Evolutionary conservation across 805 yeast species (phyloP).

Genomic region (Pichia occidentalis): DNA sequence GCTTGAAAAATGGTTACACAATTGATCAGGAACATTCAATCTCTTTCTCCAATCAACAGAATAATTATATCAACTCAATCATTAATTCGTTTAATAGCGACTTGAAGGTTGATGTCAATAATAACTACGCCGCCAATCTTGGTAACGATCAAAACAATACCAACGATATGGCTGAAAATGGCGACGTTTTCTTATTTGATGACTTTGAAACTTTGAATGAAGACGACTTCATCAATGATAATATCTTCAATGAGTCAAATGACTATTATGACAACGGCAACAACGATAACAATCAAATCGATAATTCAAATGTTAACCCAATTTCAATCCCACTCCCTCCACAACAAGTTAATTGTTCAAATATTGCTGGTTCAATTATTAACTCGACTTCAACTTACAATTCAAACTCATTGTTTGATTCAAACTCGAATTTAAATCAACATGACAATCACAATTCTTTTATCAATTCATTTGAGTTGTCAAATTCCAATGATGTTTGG

Average conservation of each 20-base stretch:
- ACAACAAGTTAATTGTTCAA: conserved; percentile 3
- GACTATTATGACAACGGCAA: background rate
- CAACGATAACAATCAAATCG: background rate
- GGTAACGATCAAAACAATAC: too few relatives aligned
- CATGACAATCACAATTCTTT: conserved; percentile 8
- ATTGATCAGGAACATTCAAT: conserved; percentile 39
- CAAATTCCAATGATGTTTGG: conserved; percentile 8
- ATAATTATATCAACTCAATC: conserved; percentile 11
- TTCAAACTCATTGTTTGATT: conserved; percentile 16
- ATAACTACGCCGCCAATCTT: too few relatives aligned
- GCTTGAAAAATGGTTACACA: conserved; percentile 34
- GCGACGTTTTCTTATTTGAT: conserved; percentile 16
- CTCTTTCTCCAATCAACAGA: conserved; percentile 18
- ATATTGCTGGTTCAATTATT: conserved; percentile 10
- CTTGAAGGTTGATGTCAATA: background rate
- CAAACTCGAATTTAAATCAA: background rate
- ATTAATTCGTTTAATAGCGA: conserved; percentile 14
- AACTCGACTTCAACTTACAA: conserved; percentile 10
- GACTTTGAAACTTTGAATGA: conserved; percentile 6
- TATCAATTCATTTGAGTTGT: conserved; percentile 12
- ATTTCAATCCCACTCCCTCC: conserved; percentile 12
- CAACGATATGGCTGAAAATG: background rate
- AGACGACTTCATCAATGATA: conserved; percentile 6
- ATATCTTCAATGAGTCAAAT: background rate
- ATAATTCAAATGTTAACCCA: conserved; percentile 13